A percentile compares a stretch with the other conserved stretches of the same genome.
phyloP scores from a whole-genome alignment of 129 eudicot genomes.

The Chrysanthemum makinoi region DNA sequence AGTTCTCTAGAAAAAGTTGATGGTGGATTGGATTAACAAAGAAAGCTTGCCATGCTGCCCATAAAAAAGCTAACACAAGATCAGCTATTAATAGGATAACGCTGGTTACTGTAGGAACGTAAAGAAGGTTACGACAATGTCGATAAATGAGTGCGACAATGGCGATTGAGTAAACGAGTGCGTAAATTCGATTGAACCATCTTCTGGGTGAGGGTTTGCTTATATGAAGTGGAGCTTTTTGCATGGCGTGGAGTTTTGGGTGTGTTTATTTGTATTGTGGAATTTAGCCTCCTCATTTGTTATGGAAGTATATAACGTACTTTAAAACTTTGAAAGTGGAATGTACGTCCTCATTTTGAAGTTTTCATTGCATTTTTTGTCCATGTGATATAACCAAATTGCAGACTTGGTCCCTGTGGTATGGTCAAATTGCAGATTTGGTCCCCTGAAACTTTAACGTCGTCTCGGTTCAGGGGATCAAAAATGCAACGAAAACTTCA shows the following conservation, averaged over 20 bases:
- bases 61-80: slow-evolving; percentile 45
- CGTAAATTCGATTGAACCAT: slow-evolving; percentile 54
- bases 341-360: too few species aligned
- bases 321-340: too few species aligned
- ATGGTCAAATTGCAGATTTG: too few species aligned
- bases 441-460: too few species aligned
- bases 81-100: slow-evolving; percentile 41
- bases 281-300: too few species aligned
- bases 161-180: slow-evolving; percentile 45
- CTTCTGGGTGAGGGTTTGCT: slow-evolving; percentile 33
- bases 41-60: slow-evolving; percentile 48
- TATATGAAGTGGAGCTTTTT: slow-evolving; percentile 40
- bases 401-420: too few species aligned
- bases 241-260: slow-evolving; percentile 20
- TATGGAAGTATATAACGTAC: too few species aligned
- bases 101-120: slow-evolving; percentile 27
- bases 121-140: slow-evolving; percentile 27
- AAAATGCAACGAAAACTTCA: too few species aligned
- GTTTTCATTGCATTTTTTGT: too few species aligned
- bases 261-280: not conserved
- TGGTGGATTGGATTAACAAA: slow-evolving; percentile 35
- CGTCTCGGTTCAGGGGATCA: too few species aligned
- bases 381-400: too few species aligned
- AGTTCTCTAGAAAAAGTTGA: slow-evolving; percentile 41
- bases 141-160: slow-evolving; percentile 50